Conservation (phyloP, 1,284 basidiomycete species). For the Heterobasidion parviporum region DNA sequence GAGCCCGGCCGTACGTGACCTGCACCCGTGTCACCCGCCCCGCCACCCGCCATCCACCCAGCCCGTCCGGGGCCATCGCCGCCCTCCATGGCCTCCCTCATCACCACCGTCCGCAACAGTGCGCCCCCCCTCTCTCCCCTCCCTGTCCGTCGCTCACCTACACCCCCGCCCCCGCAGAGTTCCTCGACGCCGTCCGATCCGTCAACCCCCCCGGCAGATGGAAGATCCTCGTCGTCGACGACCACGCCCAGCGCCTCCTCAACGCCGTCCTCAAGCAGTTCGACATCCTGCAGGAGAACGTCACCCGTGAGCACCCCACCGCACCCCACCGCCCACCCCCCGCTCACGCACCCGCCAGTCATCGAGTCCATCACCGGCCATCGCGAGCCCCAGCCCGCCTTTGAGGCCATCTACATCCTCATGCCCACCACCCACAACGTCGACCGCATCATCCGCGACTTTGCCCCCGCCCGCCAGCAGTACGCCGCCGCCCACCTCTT, state of each 20-base stretch:
- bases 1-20: too few species aligned
- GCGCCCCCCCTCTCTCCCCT: slow-evolving; percentile 15
- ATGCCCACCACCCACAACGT: slow-evolving; percentile 95
- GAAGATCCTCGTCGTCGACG: slow-evolving; percentile 97
- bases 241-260: slow-evolving; percentile 81
- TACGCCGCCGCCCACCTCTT: slow-evolving; percentile 90
- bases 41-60: too few species aligned
- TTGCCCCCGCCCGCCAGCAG: slow-evolving; percentile 55
- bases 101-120: slow-evolving; percentile 47
- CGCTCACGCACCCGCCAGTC: slow-evolving; percentile 31
- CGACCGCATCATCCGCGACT: slow-evolving; percentile 85
- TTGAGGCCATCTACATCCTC: slow-evolving; percentile 89
- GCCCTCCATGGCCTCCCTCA: slow-evolving; percentile 43
- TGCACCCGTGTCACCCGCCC: too few species aligned
- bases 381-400: slow-evolving; percentile 71
- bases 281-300: slow-evolving; percentile 90
- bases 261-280: slow-evolving; percentile 87
- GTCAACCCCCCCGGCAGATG: slow-evolving; percentile 78
- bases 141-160: background rate
- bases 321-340: background rate
- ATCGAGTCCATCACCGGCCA: slow-evolving; percentile 70
- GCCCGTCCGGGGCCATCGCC: too few species aligned
- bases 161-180: slow-evolving; percentile 36
- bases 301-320: slow-evolving; percentile 64
- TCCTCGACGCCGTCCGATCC: slow-evolving; percentile 74